Base-by-base conservation (phyloP, 2,329 filamentous ascomycete species). In the Zopfia rhizophila region DNA sequence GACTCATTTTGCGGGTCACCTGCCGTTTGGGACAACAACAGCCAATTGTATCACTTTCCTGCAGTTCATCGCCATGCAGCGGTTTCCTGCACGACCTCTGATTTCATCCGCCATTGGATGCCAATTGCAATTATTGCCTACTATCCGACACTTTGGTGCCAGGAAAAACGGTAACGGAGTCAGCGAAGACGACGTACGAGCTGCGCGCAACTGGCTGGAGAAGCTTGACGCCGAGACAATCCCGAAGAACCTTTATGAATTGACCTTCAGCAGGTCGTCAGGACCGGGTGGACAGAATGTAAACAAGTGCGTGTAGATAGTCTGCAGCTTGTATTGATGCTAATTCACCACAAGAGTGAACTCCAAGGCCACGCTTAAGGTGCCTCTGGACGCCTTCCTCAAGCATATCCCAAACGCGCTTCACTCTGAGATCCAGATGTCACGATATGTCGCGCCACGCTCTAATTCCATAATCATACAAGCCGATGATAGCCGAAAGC, bases 261-360 rank as follows among this genome's bases (percentile, higher is more conserved):
- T 87, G 54, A 82, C 77, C 36, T 87, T 85, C 66, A 85, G 82
- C 63, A 77, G 84, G 46, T 85, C 84, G 3, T 84, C 83, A 39
- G 84, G 84, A 3, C 84, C 84, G 13, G 84, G 84, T 38, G 84
- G 84, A 8, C 84, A 87, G 66, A 87, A 87, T 72, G 84, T 87
- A 45, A 87, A 87, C 71, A 87, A 87, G 84, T 87, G 60, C 51
- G 58, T 14, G 81, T 84, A 45, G 43, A 23, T 36, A 27, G 12
- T 24, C 10, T n/a, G 8, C 13, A 36, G 43, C 22, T 38, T 38
- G 16, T 11, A 28, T 38, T 32, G 42, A 18, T 42, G 44, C 50
- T 60, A 50, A 59, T 7, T 38, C 5, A 27, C 12, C 44, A 22
- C 33, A 66, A 87, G 84, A 75, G 81, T 86, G 53, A 86, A 84